Evolutionary conservation across 2,329 filamentous ascomycete genomes (phyloP).

Genomic region (Penicillium sp.): DNA sequence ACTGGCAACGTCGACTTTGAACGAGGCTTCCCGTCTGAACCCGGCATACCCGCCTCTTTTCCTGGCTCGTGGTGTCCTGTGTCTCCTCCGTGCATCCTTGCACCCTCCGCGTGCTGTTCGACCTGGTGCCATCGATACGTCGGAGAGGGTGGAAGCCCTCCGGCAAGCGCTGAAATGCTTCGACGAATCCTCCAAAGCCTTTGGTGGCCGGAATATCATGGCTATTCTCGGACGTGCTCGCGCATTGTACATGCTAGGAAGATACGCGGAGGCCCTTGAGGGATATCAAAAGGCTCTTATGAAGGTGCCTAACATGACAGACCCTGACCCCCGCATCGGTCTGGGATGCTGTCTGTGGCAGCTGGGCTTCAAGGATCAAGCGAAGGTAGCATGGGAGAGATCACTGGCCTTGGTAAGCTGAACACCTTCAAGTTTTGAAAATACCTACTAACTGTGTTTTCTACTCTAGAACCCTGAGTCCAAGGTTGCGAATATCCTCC

Average conservation of each 20-base stretch:
- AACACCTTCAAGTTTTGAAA: not conserved
- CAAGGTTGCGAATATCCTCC: constrained; percentile 85
- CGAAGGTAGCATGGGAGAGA: constrained; percentile 87
- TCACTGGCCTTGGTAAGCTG: constrained; percentile 72
- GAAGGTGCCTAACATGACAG: constrained; percentile 83
- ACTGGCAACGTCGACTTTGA: constrained; percentile 85
- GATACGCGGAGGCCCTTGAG: constrained; percentile 80
- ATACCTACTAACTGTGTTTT: not conserved
- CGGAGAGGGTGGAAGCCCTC: constrained; percentile 76
- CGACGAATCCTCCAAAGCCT: constrained; percentile 87
- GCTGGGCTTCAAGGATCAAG: constrained; percentile 90
- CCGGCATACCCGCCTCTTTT: constrained; percentile 90
- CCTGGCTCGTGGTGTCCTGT: constrained; percentile 86
- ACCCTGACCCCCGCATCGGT: constrained; percentile 93
- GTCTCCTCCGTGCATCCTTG: constrained; percentile 83
- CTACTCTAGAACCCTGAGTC: constrained; percentile 69
- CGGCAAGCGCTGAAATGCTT: constrained; percentile 90
- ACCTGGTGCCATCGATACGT: constrained; percentile 65
- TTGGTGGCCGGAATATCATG: constrained; percentile 86
- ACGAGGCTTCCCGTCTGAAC: constrained; percentile 93
- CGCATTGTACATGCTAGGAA: constrained; percentile 82
- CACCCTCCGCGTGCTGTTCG: constrained; percentile 72
- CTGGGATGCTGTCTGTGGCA: constrained; percentile 98
- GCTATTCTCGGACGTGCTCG: constrained; percentile 88
- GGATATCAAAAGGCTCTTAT: constrained; percentile 85